phyloP scores from a whole-genome alignment of 352 stramenopile species.

The Globisporangium alternatum region DNA sequence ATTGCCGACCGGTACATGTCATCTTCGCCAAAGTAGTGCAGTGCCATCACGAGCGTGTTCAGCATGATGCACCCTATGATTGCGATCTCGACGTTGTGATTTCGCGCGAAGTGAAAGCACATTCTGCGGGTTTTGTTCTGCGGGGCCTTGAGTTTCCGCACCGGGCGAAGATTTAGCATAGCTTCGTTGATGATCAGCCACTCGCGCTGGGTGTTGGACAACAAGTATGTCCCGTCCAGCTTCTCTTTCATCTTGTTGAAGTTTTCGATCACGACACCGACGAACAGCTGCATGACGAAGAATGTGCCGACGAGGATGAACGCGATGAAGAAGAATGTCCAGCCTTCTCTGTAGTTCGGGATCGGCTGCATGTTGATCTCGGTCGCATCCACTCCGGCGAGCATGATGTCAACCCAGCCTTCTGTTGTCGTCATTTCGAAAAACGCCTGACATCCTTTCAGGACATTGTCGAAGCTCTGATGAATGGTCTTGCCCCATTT shows the following conservation, averaged over 20 bases:
- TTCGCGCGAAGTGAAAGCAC: conserved; percentile 38
- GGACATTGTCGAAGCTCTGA: conserved; percentile 84
- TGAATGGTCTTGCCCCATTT: conserved; percentile 45
- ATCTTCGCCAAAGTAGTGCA: conserved; percentile 84
- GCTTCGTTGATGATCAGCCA: conserved; percentile 67
- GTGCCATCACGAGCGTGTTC: conserved; percentile 86
- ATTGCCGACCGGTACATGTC: conserved; percentile 56
- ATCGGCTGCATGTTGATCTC: conserved; percentile 91
- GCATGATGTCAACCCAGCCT: conserved; percentile 88
- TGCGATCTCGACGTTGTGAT: conserved; percentile 63
- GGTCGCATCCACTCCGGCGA: conserved; percentile 79
- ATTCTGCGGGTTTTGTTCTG: conserved; percentile 33
- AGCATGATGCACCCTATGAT: conserved; percentile 85
- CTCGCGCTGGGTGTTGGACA: conserved; percentile 69
- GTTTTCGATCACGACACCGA: conserved; percentile 93
- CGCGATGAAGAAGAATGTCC: conserved; percentile 84
- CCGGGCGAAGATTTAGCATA: conserved; percentile 46
- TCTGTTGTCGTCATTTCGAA: conserved; percentile 93
- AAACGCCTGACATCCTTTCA: conserved; percentile 60
- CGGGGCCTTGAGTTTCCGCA: conserved; percentile 40
- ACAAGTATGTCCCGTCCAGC: conserved; percentile 57
- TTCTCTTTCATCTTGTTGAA: conserved; percentile 85
- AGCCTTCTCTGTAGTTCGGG: conserved; percentile 61
- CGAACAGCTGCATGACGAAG: conserved; percentile 92
- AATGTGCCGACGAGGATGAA: conserved; percentile 91